Evolutionary conservation across 805 yeast genomes (phyloP), one percentile per base, ranked within the genome.

Genomic region (Kuraishia piskuri): DNA sequence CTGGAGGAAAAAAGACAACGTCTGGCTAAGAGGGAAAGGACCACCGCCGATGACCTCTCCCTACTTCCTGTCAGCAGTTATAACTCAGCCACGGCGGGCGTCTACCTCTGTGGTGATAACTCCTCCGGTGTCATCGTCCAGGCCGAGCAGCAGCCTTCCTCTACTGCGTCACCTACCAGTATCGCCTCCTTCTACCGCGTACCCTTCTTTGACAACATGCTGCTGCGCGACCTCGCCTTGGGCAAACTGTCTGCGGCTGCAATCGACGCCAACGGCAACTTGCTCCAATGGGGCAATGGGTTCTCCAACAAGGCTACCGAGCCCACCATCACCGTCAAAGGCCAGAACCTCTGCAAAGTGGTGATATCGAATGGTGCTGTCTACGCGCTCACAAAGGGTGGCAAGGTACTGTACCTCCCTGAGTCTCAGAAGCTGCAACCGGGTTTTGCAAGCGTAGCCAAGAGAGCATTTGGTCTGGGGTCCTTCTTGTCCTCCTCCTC

Each of bases 261-360:
- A 0, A 78, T 89, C 19, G 79, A 83, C 56, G 74, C 75, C 0
- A 78, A 77, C 17, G 98, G 97, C 20, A 79, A 86, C 61, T 73
- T 90, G 31, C 82, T 81, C 53, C 87, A 86, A 63, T 89, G 91
- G 88, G 82, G 83, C n/a, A 61, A 66, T 25, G 78, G 75, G 0
- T 63, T 62, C 52, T 62, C 67, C 47, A 54, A 59, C 17, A 65
- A 71, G 19, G 57, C 59, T 1, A 54, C 62, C 3, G 57, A 57
- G 1, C 76, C 77, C 2, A 54, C 61, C 49, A 54, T 62, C 22
- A 68, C 82, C 2, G 56, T 85, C 19, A 71, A 68, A 49, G 83
- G 82, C 7, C 73, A 79, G 57, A 65, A 75, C 8, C 62, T 86
- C 25, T 56, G 53, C 1, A 63, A 70, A 22, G 78, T 75, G 2